Conservation (phyloP, 2,329 filamentous ascomycete genomes). For the Sporothrix inflata region DNA sequence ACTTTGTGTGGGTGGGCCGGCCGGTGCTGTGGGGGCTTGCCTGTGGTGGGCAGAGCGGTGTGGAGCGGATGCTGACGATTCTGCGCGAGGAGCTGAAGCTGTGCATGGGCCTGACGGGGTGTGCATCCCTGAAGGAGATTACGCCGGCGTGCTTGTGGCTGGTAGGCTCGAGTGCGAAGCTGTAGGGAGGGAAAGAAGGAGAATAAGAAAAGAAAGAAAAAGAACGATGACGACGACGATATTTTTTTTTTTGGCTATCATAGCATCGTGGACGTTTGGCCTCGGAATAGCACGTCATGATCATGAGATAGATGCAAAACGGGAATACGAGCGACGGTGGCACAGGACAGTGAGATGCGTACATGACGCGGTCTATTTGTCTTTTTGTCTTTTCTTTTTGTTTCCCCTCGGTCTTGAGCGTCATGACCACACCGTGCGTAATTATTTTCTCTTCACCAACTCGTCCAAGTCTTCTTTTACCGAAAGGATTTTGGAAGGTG, state of each 20-base stretch:
- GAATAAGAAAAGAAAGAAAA: neutral
- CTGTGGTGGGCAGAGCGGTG: conserved; percentile 27
- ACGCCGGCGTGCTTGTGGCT: neutral
- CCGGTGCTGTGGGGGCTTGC: conserved; percentile 53
- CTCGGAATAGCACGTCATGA: neutral
- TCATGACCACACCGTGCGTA: neutral
- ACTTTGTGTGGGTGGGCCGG: conserved; percentile 52
- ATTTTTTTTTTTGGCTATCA: neutral
- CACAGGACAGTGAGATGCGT: neutral
- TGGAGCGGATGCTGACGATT: conserved; percentile 23
- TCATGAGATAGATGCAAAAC: neutral
- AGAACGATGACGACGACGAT: neutral
- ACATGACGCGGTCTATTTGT: neutral
- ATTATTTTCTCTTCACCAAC: neutral
- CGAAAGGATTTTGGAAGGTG: neutral
- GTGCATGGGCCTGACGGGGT: conserved; percentile 25
- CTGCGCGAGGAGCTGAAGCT: conserved; percentile 27
- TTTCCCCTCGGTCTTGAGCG: too few species aligned
- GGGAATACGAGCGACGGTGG: neutral
- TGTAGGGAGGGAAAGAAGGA: neutral
- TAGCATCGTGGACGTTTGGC: neutral
- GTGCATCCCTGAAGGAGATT: conserved; percentile 11
- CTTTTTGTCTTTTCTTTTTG: neutral
- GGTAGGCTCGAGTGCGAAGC: neutral
- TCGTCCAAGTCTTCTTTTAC: neutral